Evolutionary conservation across 106 monocot genomes (phyloP).

Genomic region (Agapanthus africanus): DNA sequence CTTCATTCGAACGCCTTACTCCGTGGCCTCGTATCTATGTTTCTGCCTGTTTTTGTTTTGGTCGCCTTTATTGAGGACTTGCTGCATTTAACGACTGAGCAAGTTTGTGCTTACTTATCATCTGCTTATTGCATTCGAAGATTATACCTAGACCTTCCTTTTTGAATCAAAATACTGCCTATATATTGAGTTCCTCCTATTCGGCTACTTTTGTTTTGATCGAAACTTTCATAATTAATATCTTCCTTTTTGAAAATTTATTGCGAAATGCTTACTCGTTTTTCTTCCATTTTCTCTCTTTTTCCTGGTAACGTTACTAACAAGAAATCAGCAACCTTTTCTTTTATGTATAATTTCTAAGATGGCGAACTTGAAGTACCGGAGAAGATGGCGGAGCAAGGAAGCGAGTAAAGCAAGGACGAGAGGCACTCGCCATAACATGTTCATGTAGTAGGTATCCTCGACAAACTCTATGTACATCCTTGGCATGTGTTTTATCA

Average conservation of each 20-base stretch:
- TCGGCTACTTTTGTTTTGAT: too few species aligned
- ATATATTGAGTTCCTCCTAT: too few species aligned
- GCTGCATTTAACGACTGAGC: neutral
- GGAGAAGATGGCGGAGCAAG: too few species aligned
- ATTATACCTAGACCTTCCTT: neutral
- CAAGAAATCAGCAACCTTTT: too few species aligned
- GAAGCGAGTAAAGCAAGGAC: too few species aligned
- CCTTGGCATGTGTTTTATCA: too few species aligned
- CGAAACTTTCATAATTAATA: neutral
- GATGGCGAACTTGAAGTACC: too few species aligned
- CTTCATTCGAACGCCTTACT: neutral
- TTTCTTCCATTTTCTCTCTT: neutral
- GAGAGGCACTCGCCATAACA: too few species aligned
- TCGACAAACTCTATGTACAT: too few species aligned
- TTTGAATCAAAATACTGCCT: neutral
- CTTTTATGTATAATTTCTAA: too few species aligned
- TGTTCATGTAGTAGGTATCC: too few species aligned
- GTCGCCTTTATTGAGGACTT: neutral
- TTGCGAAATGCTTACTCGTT: neutral
- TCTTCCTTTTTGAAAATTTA: neutral
- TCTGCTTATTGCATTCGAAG: neutral
- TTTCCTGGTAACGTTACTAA: constrained; percentile 18
- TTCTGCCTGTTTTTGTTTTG: neutral
- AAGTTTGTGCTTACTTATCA: neutral
- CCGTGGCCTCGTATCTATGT: neutral